phyloP scores from a whole-genome alignment of 176 grass and related monocot species.

The Cymbopogon citratus region DNA sequence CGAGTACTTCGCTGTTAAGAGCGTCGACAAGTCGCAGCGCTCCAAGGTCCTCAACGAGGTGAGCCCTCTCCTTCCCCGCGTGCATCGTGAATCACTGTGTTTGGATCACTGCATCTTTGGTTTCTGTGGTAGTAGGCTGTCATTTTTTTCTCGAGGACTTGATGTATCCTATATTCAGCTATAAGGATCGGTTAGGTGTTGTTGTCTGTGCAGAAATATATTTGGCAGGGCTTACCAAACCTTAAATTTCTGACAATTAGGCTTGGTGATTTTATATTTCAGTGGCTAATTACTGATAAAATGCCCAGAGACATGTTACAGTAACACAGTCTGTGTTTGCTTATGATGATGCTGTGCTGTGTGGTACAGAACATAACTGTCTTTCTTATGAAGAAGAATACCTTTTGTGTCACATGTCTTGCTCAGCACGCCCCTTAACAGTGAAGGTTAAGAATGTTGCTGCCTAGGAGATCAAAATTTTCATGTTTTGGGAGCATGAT shows the following conservation, averaged over 20 bases:
- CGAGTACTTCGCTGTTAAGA: slow-evolving; percentile 97
- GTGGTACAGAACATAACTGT: not conserved
- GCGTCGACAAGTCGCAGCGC: slow-evolving; percentile 92
- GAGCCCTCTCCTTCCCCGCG: slow-evolving; percentile 24
- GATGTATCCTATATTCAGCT: not conserved
- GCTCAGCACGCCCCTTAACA: not conserved
- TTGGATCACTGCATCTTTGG: not conserved
- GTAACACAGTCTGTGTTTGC: not conserved
- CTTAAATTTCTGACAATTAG: not conserved
- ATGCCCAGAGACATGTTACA: not conserved
- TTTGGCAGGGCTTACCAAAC: not conserved
- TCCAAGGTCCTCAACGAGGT: slow-evolving; percentile 95
- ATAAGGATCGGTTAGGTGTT: not conserved
- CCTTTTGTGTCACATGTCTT: not conserved
- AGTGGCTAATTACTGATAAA: not conserved
- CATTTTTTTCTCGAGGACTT: not conserved
- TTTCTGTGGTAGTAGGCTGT: not conserved
- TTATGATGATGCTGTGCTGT: not conserved
- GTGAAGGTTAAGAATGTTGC: not conserved
- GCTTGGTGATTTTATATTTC: not conserved
- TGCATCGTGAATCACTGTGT: not conserved
- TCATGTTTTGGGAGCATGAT: not conserved
- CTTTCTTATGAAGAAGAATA: not conserved
- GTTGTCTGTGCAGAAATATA: not conserved
- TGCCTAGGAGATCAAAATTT: not conserved